Evolutionary conservation across 192 early-diverging fungal genomes (phyloP).

Genomic region (Mycoemilia scoparia): DNA sequence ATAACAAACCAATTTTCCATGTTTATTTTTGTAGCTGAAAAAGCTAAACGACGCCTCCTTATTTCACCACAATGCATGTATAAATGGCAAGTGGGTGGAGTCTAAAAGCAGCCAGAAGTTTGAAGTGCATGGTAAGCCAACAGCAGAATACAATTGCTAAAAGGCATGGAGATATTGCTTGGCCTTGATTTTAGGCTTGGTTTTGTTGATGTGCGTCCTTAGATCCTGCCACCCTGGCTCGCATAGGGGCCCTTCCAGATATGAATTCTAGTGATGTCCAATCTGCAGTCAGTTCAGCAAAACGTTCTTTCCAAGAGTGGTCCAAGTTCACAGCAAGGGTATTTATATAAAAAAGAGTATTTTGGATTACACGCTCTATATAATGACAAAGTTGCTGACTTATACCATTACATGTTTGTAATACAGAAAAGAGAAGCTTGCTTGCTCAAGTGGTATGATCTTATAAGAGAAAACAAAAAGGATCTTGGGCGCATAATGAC

Average conservation of each 20-base stretch:
- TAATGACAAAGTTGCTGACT: not conserved
- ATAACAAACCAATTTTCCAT: too few relatives aligned
- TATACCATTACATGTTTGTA: constrained; percentile 1
- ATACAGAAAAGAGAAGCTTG: constrained; percentile 33
- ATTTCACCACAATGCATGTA: constrained; percentile 31
- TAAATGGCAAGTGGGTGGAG: constrained; percentile 38
- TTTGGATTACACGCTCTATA: not conserved
- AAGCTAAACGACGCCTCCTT: constrained; percentile 45
- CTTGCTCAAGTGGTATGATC: constrained; percentile 43
- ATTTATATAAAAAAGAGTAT: not conserved
- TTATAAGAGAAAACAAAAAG: constrained; percentile 43
- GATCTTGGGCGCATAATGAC: constrained; percentile 67
- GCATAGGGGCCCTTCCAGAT: constrained; percentile 43
- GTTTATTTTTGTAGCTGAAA: too few relatives aligned
- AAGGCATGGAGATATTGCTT: not conserved
- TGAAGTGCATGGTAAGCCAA: constrained; percentile 29
- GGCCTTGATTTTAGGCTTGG: not conserved
- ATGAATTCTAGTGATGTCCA: constrained; percentile 41
- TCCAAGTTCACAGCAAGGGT: constrained; percentile 38
- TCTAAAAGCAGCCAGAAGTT: constrained; percentile 27
- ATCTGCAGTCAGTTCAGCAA: constrained; percentile 37
- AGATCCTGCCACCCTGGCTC: constrained; percentile 44
- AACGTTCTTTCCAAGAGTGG: constrained; percentile 39
- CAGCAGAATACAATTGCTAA: not conserved
- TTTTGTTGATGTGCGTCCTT: not conserved